Base-by-base conservation (phyloP, 176 grass and related monocot genomes). In the Phyllostachys edulis region DNA sequence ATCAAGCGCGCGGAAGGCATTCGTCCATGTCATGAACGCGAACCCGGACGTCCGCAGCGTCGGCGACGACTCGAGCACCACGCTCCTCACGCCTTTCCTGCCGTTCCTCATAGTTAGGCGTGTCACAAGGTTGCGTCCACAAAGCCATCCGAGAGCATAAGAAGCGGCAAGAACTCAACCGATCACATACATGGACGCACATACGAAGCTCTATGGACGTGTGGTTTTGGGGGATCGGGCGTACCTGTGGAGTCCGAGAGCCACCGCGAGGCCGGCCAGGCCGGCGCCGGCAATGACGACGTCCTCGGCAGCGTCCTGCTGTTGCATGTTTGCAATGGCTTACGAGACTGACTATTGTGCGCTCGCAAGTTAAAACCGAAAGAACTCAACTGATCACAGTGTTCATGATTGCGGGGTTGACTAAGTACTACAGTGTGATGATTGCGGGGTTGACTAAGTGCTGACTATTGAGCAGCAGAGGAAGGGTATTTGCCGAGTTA, bases 251-350 rank as follows among this genome's bases (percentile, higher is more conserved):
- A 94, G 76, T 21, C 89, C 89, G 2, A 81, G 71, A 73, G 72
- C 45, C 83, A 84, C n/a, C 34, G 89, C 86, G 11, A 91, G 86
- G 23, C 92, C 91, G 2, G 81, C 85, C 3, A 90, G 8, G 0
- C 88, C 92, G 18, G 92, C 89, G 73, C 92, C 92, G 17, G 83
- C 75, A n/a, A 94, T 79, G 32, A 94, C 86, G 63, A 94, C 80
- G 32, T 84, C 86, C 78, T 88, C 82, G 29, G 45, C 64, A 24
- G 24, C 54, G 29, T 84, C 85, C 3, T 42, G 37, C 52, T 9
- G 36, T 6, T 29, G 50, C 79, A 69, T 70, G 15, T 1, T 70
- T 11, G 77, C 44, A 51, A 29, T 52, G 26, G 46, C 26, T 45
- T 37, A 8, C 2, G n/a, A 1, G 27, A 34, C 62, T 45, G 29